These are phyloP conservation scores for Dalechampia spathulata DNA, from an alignment of 441 rosid genomes.

Conservation along the genomic window DNA sequence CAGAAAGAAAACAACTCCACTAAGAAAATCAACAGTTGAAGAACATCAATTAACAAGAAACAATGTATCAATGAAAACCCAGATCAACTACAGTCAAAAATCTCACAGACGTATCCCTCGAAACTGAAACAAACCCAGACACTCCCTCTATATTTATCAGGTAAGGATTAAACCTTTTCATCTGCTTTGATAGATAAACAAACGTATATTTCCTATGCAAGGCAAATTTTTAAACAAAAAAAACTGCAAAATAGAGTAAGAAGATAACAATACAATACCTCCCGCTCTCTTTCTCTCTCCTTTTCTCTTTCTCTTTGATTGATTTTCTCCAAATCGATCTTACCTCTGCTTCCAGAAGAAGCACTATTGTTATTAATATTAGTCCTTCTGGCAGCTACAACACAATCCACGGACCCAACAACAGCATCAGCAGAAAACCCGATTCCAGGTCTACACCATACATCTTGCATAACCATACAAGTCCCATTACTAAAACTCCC, in stretches of 20 bases:
- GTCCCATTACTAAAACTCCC: constrained; percentile 22
- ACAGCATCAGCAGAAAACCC: constrained; percentile 54
- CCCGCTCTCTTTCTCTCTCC: constrained; percentile 26
- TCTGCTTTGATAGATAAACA: not conserved
- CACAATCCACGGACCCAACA: constrained; percentile 55
- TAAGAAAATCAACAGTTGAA: too few relatives aligned
- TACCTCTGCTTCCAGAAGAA: constrained; percentile 37
- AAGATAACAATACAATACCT: constrained; percentile 18
- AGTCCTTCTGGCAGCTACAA: constrained; percentile 23
- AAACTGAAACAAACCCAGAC: not conserved
- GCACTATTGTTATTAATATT: constrained; percentile 6
- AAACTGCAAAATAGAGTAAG: not conserved
- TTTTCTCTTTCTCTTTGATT: constrained; percentile 36
- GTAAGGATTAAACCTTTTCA: not conserved
- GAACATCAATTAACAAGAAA: too few relatives aligned
- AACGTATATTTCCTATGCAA: too few relatives aligned
- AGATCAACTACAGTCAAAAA: not conserved
- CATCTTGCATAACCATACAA: constrained; percentile 55
- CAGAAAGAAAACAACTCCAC: too few relatives aligned
- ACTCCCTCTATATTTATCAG: not conserved
- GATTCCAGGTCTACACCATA: constrained; percentile 82
- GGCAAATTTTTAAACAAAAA: not conserved
- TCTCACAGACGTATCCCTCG: not conserved
- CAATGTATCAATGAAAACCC: too few relatives aligned
- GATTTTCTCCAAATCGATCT: constrained; percentile 50